Base-by-base conservation (phyloP, 2,329 filamentous ascomycete species). In the Fusarium sterilihyphosum region DNA sequence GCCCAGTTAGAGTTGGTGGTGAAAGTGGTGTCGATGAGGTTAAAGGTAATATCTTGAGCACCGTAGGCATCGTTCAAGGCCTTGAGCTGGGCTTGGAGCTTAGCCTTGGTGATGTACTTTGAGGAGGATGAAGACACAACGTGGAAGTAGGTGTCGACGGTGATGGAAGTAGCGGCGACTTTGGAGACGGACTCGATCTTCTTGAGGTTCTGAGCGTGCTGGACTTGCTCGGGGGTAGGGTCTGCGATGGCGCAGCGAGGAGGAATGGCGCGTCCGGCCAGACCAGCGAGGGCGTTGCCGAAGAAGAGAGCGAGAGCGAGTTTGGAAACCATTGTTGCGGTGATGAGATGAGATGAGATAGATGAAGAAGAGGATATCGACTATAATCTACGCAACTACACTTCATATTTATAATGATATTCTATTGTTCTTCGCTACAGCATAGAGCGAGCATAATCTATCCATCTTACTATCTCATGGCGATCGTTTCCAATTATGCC, bases 1-100 rank as follows among this genome's bases (percentile, higher is more conserved):
- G 85, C 85, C 86, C 86, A 89, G 75, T 79, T 79, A 26, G 78
- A 44, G 81, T 89, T 88, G 75, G 87, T 79, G 41, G 86, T 87
- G 71, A 82, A 84, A 63, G 84, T 83, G 26, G 80, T 85, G 61
- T 81, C 81, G 26, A 83, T 80, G 46, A 87, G 82, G 33, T 81
- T 82, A 79, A 88, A 89, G 4, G 77, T 76, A 72, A 88, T 82
- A 60, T 83, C 82, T 38, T 87, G 81, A 1, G 82, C 80, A 24
- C 79, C 80, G 65, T 84, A 89, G 22, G 84, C 84, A 1, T 73
- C 61, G 77, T 88, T 88, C 75, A 89, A 75, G 26, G 84, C 83
- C 8, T 78, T 70, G n/a, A 88, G 75, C 80, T 89, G 86, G 17
- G 62, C 65, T 16, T 68, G 64, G 3, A 78, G 53, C 33, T 75